Conservation (phyloP, 2,329 filamentous ascomycete genomes). For the Penicillium sp. region DNA sequence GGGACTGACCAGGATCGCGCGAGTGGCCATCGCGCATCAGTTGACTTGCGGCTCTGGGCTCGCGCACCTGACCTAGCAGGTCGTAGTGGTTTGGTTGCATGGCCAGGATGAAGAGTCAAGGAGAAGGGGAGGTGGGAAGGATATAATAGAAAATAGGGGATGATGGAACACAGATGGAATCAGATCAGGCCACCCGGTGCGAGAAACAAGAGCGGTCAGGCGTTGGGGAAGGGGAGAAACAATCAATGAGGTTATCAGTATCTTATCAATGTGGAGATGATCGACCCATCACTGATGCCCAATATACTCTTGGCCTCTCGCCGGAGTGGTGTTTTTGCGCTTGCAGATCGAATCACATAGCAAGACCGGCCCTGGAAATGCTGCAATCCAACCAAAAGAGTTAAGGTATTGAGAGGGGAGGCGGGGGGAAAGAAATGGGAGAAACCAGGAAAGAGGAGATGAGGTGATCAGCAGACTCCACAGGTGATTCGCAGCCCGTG, state of each 20-base stretch:
- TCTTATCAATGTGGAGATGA: slow-evolving; percentile 27
- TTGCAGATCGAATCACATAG: neutral
- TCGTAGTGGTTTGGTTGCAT: slow-evolving; percentile 43
- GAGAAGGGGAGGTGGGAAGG: neutral
- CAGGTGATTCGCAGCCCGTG: slow-evolving; percentile 26
- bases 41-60: slow-evolving; percentile 29
- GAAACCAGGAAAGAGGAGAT: slow-evolving; percentile 7
- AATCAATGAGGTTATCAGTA: slow-evolving; percentile 11
- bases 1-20: slow-evolving; percentile 34
- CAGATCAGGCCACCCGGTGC: slow-evolving; percentile 23
- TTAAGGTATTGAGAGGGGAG: neutral
- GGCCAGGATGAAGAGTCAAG: slow-evolving; percentile 4
- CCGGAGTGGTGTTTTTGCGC: neutral
- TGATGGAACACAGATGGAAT: slow-evolving; percentile 6
- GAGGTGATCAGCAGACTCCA: slow-evolving; percentile 26
- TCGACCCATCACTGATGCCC: slow-evolving; percentile 21
- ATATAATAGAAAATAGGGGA: slow-evolving; percentile 4
- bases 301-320: slow-evolving; percentile 7
- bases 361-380: neutral
- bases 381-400: neutral
- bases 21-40: slow-evolving; percentile 34
- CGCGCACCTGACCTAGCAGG: slow-evolving; percentile 35
- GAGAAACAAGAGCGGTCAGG: slow-evolving; percentile 24
- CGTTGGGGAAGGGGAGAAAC: slow-evolving; percentile 19
- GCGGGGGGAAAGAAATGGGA: neutral